phyloP scores from a whole-genome alignment of 2,329 filamentous ascomycete genomes.

The Ceratocystis variospora region DNA sequence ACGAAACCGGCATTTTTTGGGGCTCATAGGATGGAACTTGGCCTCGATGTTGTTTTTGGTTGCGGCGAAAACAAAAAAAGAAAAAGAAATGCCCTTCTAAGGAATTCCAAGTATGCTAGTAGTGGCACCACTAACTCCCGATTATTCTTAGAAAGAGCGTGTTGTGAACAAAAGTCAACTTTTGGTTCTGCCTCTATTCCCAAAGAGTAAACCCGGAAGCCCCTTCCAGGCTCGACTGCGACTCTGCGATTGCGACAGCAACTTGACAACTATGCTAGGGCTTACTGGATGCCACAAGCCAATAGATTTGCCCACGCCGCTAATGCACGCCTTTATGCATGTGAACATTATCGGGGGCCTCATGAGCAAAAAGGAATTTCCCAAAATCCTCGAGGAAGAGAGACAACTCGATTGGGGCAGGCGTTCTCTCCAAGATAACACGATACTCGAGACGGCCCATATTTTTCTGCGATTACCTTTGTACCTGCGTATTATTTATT shows the following conservation, averaged over 20 bases:
- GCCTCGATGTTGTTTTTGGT: neutral
- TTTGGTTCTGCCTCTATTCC: neutral
- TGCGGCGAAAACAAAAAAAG: neutral
- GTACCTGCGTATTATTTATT: neutral
- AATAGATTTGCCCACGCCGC: neutral
- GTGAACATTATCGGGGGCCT: neutral
- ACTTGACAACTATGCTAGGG: neutral
- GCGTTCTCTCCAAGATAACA: neutral
- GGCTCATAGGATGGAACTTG: neutral
- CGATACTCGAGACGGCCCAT: neutral
- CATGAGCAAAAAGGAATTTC: neutral
- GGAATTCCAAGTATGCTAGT: neutral
- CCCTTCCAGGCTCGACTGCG: neutral
- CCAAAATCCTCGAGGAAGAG: neutral
- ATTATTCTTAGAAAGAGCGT: slow-evolving; percentile 3
- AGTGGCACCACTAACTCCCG: slow-evolving; percentile 1
- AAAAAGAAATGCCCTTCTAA: neutral
- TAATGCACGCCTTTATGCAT: slow-evolving; percentile 6
- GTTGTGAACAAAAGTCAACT: neutral
- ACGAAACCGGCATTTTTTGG: neutral
- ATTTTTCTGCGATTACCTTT: neutral
- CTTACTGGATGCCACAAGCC: neutral
- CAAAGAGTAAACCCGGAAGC: neutral
- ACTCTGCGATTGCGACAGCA: neutral
- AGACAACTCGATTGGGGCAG: neutral